A percentile compares a stretch with the other conserved stretches of the same genome.
These are phyloP conservation scores for Leccinum aurantiacum DNA, from an alignment of 768 basidiomycete genomes.

Conservation along the genomic window DNA sequence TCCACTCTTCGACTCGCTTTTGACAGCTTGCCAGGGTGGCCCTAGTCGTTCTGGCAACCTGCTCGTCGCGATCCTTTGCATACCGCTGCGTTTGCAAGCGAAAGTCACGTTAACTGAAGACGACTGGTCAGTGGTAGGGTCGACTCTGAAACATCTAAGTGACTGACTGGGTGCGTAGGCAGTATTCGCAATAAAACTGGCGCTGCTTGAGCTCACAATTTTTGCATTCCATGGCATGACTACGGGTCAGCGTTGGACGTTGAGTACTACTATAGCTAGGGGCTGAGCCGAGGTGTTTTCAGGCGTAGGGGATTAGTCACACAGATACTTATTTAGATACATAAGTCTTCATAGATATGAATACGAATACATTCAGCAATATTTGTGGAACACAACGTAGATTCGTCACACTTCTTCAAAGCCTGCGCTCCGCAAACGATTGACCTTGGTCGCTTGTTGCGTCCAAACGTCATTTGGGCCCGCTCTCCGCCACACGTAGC, in stretches of 20 bases:
- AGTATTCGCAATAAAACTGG: conserved; percentile 71
- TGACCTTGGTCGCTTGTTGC: conserved; percentile 18
- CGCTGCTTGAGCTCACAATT: conserved; percentile 73
- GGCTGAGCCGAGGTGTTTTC: no score
- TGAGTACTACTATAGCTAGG: no score
- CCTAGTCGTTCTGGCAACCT: conserved; percentile 46
- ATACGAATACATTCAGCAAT: not conserved
- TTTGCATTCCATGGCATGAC: conserved; percentile 64
- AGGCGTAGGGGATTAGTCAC: conserved; percentile 13
- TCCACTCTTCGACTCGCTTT: conserved; percentile 48
- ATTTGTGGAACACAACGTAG: not conserved
- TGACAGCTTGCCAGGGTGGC: conserved; percentile 51
- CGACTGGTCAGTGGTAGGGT: not conserved
- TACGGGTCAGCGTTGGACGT: not conserved
- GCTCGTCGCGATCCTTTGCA: conserved; percentile 57
- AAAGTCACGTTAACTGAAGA: conserved; percentile 54
- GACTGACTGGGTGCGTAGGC: conserved; percentile 61
- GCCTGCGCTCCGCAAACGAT: conserved; percentile 14
- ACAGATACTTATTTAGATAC: conserved; percentile 11
- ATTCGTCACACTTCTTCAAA: conserved; percentile 17
- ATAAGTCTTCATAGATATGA: not conserved
- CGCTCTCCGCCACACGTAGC: conserved; percentile 40
- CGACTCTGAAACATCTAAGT: not conserved
- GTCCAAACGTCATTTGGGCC: conserved; percentile 39
- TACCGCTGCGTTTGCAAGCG: conserved; percentile 57